These are phyloP conservation scores for Phaffia tasmanica DNA, from an alignment of 768 basidiomycete genomes.

Conservation along the genomic window DNA sequence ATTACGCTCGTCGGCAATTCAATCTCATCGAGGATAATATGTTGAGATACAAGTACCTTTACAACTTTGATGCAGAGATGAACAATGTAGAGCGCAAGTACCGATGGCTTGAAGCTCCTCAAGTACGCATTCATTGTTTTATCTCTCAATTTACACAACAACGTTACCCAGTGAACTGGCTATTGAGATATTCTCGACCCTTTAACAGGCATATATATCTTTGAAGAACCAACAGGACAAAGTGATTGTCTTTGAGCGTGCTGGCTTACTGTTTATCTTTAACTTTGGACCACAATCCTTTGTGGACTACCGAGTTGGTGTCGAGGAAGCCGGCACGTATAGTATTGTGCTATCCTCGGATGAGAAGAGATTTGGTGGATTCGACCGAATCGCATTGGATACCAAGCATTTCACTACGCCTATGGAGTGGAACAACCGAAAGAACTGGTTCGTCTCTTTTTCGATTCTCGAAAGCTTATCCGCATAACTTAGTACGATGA, in stretches of 20 bases:
- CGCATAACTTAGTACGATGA: too few species aligned
- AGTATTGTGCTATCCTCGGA: conserved; percentile 68
- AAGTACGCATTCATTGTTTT: conserved; percentile 43
- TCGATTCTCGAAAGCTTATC: conserved; percentile 8
- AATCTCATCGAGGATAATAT: conserved; percentile 75
- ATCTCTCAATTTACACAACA: neutral
- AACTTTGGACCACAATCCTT: conserved; percentile 92
- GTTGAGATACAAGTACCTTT: conserved; percentile 86
- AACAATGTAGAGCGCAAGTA: conserved; percentile 70
- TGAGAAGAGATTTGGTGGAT: conserved; percentile 79
- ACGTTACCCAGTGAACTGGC: neutral
- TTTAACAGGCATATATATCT: conserved; percentile 69
- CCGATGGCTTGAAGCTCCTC: conserved; percentile 71
- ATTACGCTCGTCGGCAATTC: conserved; percentile 94
- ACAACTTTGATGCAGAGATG: conserved; percentile 88
- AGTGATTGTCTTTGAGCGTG: conserved; percentile 85
- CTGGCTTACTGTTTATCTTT: conserved; percentile 86
- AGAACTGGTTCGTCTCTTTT: conserved; percentile 49
- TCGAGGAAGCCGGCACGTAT: conserved; percentile 74
- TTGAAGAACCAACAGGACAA: conserved; percentile 90
- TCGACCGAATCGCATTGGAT: conserved; percentile 59
- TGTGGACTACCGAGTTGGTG: conserved; percentile 85
- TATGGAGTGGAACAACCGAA: conserved; percentile 82
- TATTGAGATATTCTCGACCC: neutral
- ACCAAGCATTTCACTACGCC: conserved; percentile 67